Base-by-base conservation (phyloP, 148 eudicot species). In the Rhododendron williamsianum region DNA sequence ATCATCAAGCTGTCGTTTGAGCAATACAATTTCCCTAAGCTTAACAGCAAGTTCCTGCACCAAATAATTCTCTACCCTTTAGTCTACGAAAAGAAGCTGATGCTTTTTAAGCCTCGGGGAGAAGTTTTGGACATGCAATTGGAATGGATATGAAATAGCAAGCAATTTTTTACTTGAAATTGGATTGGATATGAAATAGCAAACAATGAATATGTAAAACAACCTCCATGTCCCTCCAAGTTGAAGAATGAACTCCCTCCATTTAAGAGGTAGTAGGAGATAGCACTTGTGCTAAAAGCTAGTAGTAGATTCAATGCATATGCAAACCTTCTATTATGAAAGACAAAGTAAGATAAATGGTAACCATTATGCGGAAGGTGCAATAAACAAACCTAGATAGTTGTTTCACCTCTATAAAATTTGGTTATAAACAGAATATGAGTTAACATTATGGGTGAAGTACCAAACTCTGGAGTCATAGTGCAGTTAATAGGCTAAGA, bases 1-100 rank as follows among this genome's bases (percentile, higher is more conserved):
- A 74, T 90, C 95, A 91, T 89, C 94, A 86, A 90, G 85, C 88
- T 87, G 92, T 83, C 94, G 84, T 89, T 90, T 93, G 78, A 93
- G 84, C 65, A 83, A 83, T 83, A 91, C 89, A 48, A 90, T 84
- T 82, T 87, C 88, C 89, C 93, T 88, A 83, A 91, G 78, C 78
- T 89, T 92, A n/a, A 81, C 52, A 30, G 93, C 90, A 83, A 93
- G 92, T 84, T 91, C 94, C 94, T 91, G 83, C 69, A 45, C 38
- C 78, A 86, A 4, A 84, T 16, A 49, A 56, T 18, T 36, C 43
- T 71, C 65, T 46, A 45, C 45, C 25, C 27, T 35, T 85, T 16
- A 69, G 76, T 43, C 15, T 33, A 63, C 25, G 6, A 38, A 56
- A 35, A 81, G 12, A 52, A 54, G 15, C 25, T 18, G 45, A 81